Conservation (phyloP, 768 basidiomycete species). For the Pleurotus eryngii region DNA sequence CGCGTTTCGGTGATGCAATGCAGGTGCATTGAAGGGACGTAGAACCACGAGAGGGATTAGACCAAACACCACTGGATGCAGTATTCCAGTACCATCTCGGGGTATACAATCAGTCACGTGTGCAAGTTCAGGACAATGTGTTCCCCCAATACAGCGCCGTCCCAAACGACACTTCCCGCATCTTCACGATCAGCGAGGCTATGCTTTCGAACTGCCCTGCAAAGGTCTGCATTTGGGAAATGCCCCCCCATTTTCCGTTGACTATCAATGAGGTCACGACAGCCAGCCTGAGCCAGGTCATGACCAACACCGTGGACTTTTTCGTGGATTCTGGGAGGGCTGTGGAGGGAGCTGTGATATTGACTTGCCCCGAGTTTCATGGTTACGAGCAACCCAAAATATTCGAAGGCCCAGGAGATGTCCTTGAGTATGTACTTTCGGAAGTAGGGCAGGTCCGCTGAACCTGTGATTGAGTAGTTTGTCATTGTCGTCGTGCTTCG, state of each 20-base stretch:
- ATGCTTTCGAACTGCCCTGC: constrained; percentile 11
- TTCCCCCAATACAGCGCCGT: constrained; percentile 12
- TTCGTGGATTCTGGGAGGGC: constrained; percentile 5
- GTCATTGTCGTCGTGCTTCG: no score
- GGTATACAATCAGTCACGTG: constrained; percentile 13
- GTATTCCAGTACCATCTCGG: constrained; percentile 13
- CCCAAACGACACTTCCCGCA: constrained; percentile 10
- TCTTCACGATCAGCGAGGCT: constrained; percentile 13
- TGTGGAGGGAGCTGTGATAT: background rate
- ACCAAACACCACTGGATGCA: constrained; percentile 6
- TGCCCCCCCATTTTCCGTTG: constrained; percentile 5
- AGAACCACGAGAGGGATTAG: background rate
- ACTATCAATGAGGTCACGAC: constrained; percentile 11
- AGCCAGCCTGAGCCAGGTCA: constrained; percentile 1
- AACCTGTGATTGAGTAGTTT: no score
- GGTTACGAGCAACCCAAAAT: constrained; percentile 7
- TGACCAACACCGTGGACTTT: constrained; percentile 6
- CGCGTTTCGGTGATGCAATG: background rate
- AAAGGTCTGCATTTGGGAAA: constrained; percentile 11
- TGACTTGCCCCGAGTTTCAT: constrained; percentile 9
- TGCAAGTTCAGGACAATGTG: constrained; percentile 14
- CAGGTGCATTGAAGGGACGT: no score
- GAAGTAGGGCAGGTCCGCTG: constrained; percentile 1
- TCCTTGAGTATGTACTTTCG: constrained; percentile 5
- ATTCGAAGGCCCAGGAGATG: constrained; percentile 4